Evolutionary conservation across 805 yeast genomes (phyloP), one percentile per base, ranked within the genome.

Genomic region (Hermanozyma aechmeae): DNA sequence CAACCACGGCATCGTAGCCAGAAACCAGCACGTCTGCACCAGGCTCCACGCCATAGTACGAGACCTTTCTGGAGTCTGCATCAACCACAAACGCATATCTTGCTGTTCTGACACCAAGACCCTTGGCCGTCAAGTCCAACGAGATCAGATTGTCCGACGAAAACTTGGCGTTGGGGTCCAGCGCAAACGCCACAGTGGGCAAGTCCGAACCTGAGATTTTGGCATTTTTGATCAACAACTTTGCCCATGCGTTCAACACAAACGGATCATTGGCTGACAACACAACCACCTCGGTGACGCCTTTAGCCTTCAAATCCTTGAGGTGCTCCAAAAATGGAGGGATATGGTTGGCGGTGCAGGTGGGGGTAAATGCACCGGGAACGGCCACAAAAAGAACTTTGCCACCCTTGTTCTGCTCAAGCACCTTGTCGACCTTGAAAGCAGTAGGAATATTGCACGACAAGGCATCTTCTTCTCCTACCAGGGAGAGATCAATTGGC

Each of bases 361-460:
- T 50, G n/a, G 68, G 66, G 6, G 67, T 58, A 44, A 60, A 61
- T 2, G 65, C 63, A 16, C 64, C 66, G 6, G 69, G 69, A 16
- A 61, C 65, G 8, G 65, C 43, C 13, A 62, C 61, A 26, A 61
- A 39, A 27, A 59, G 42, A 5, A 57, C 43, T 25, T 48, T 51
- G 15, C 50, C 44, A 17, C 45, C 42, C 2, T 35, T 37, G 20
- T 46, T 37, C 27, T 53, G 41, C 25, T 35, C 45, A 15, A 59
- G 17, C 29, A 59, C 37, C 16, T 48, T 46, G 43, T 59, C 65
- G 29, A 62, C 29, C 26, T 51, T 46, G 35, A 62, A 45, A 11
- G 48, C 43, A 25, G 52, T 43, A 3, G 67, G 65, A 20, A 43
- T 39, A 20, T 54, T 48, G 39, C 68, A 62, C 9, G 54, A 46